A percentile compares a stretch with the other conserved stretches of the same genome.
phyloP scores from a whole-genome alignment of 2,329 filamentous ascomycete species.

The Emergomyces orientalis region DNA sequence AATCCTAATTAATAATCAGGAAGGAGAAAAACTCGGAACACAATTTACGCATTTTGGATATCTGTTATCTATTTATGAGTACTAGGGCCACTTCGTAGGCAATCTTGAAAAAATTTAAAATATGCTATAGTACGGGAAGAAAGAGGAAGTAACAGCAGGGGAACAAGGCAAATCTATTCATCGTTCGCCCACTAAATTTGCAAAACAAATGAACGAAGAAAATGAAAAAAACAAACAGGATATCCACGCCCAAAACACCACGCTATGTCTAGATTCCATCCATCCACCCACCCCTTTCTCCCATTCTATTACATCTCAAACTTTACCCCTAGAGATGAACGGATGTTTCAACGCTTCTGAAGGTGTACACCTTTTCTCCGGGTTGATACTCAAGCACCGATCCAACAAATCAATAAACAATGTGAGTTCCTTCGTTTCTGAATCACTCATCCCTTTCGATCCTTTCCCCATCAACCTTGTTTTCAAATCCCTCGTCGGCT shows the following conservation, averaged over 20 bases:
- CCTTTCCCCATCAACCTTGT: slow-evolving; percentile 62
- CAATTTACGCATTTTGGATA: neutral
- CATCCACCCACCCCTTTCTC: neutral
- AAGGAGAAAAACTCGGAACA: neutral
- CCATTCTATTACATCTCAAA: neutral
- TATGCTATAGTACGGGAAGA: neutral
- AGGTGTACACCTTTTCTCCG: slow-evolving; percentile 83
- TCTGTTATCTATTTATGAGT: neutral
- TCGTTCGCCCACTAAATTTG: neutral
- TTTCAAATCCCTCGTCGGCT: slow-evolving; percentile 73
- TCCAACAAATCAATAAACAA: slow-evolving; percentile 82
- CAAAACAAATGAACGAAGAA: neutral
- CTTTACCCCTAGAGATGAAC: slow-evolving; percentile 51
- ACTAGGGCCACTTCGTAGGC: neutral
- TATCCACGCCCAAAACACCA: neutral
- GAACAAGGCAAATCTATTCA: neutral
- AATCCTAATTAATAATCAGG: neutral
- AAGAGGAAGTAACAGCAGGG: neutral
- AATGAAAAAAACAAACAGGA: neutral
- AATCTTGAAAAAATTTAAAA: neutral
- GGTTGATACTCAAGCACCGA: slow-evolving; percentile 78
- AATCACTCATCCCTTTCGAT: slow-evolving; percentile 55
- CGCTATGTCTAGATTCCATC: slow-evolving; percentile 1
- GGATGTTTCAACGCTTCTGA: slow-evolving; percentile 79
- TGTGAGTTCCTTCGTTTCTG: slow-evolving; percentile 66